phyloP scores from a whole-genome alignment of 2,329 filamentous ascomycete species.

The Penicillium sp. region DNA sequence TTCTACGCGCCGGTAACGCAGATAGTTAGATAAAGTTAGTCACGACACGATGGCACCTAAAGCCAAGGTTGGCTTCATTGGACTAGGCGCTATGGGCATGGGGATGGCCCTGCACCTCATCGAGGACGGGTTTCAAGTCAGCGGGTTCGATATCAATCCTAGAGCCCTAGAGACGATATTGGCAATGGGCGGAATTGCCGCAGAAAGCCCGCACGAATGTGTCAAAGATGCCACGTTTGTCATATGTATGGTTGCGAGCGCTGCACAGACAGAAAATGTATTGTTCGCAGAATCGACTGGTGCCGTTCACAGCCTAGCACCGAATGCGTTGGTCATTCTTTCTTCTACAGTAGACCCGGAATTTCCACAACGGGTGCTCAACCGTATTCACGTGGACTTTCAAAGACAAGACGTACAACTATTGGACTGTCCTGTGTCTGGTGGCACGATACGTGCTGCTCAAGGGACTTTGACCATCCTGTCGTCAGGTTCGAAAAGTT shows the following conservation, averaged over 20 bases:
- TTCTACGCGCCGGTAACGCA: no score
- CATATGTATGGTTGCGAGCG: constrained; percentile 37
- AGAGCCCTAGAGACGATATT: constrained; percentile 29
- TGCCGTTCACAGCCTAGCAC: constrained; percentile 23
- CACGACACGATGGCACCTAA: no score
- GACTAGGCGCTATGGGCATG: constrained; percentile 38
- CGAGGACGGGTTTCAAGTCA: constrained; percentile 29
- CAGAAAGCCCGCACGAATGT: constrained; percentile 26
- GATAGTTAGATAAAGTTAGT: no score
- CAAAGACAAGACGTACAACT: constrained; percentile 25
- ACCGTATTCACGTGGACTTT: constrained; percentile 17
- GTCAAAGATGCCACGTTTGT: constrained; percentile 27
- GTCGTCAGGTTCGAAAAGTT: constrained; percentile 25
- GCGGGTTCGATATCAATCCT: constrained; percentile 31
- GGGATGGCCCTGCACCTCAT: constrained; percentile 37
- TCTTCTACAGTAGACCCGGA: constrained; percentile 36
- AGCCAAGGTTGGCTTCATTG: constrained; percentile 33
- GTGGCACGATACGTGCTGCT: constrained; percentile 35
- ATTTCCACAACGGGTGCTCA: constrained; percentile 22
- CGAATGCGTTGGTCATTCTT: constrained; percentile 30
- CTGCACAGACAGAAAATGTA: constrained; percentile 28
- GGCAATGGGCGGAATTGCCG: constrained; percentile 21
- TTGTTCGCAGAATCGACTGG: constrained; percentile 28
- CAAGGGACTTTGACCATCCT: constrained; percentile 36
- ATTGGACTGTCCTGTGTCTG: constrained; percentile 38